Base-by-base conservation (phyloP, 352 stramenopile genomes). In the Elongisporangium undulatum region DNA sequence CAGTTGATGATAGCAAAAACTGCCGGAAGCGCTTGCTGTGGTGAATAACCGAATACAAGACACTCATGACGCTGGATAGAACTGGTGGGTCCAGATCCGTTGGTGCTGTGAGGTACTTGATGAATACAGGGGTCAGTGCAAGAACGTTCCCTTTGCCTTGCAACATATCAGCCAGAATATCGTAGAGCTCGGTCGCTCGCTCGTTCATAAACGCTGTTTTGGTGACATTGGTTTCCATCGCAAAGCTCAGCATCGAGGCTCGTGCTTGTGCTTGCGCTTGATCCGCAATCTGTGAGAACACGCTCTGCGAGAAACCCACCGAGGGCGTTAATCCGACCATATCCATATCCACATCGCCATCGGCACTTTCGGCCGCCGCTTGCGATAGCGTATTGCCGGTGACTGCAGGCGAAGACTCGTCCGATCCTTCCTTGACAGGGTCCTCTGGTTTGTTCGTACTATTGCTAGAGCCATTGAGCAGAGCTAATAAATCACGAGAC, bases 111-210 rank as follows among this genome's bases (percentile, higher is more conserved):
- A 88, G 64, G 22, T 85, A 85, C 29, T 77, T 79, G n/a, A 81
- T 66, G 12, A 88, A 64, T 17, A 85, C 75, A 8, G 75, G 75
- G 10, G 61, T 67, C 41, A 88, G 65, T 12, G 64, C 74, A 16
- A 77, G 63, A 34, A 63, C 69, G 26, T 72, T 75, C 9, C 69
- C 71, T n/a, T 77, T 59, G 8, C 76, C 75, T 21, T 61, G 26
- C 16, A 88, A 55, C 78, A 88, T 88, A 51, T 64, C 72, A 15
- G 71, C 75, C n/a, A 86, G 53, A 12, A 73, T 71, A 61, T 84
- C 75, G 51, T 82, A 81, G 29, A 88, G 55, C 49, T 85, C 75
- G 50, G 56, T 62, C 3, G 78, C 75, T 2, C 71, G 63, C 24
- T 84, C 64, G 15, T 59, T 70, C 6, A 65, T 59, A 52, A 81